A percentile compares a stretch with the other conserved stretches of the same genome.
Conservation (phyloP, 2,329 filamentous ascomycete genomes). For the Colletotrichum chrysophilum region DNA sequence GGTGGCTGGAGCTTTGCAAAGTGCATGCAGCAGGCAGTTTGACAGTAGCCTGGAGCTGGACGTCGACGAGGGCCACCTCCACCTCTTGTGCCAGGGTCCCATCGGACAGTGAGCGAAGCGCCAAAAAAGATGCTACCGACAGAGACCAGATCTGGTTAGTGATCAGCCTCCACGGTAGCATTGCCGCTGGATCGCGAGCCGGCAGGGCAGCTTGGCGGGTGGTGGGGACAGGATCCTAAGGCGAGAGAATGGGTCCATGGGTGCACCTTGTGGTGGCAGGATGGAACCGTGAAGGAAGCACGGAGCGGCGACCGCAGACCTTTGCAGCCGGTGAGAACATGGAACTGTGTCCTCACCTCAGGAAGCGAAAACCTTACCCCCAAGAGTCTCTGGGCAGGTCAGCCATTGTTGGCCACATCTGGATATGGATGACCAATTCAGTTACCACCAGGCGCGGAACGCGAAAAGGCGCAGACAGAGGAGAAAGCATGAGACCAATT, state of each 20-base stretch:
- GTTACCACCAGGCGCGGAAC: neutral
- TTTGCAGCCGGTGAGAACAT: neutral
- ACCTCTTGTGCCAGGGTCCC: neutral
- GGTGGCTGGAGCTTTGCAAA: constrained; percentile 8
- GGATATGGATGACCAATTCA: neutral
- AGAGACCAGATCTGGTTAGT: constrained; percentile 12
- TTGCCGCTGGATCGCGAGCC: constrained; percentile 8
- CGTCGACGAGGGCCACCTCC: constrained; percentile 3
- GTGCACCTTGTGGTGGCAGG: constrained; percentile 9
- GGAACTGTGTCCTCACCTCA: constrained; percentile 13
- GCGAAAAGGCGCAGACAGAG: neutral
- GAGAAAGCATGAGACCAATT: neutral
- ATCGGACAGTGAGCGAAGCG: constrained; percentile 1
- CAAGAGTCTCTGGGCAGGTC: neutral
- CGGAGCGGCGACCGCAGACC: neutral
- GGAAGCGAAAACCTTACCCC: neutral
- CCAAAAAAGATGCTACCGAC: neutral
- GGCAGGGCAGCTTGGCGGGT: constrained; percentile 15
- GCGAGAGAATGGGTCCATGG: neutral
- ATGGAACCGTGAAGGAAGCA: neutral
- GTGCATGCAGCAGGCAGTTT: neutral
- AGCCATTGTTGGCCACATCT: neutral
- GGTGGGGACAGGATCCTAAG: neutral
- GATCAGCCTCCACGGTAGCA: constrained; percentile 17
- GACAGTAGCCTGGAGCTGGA: neutral